Percentiles rank a stretch among this genome's conserved stretches.
phyloP scores from a whole-genome alignment of 306 rosid species.

The Quercus agrifolia region DNA sequence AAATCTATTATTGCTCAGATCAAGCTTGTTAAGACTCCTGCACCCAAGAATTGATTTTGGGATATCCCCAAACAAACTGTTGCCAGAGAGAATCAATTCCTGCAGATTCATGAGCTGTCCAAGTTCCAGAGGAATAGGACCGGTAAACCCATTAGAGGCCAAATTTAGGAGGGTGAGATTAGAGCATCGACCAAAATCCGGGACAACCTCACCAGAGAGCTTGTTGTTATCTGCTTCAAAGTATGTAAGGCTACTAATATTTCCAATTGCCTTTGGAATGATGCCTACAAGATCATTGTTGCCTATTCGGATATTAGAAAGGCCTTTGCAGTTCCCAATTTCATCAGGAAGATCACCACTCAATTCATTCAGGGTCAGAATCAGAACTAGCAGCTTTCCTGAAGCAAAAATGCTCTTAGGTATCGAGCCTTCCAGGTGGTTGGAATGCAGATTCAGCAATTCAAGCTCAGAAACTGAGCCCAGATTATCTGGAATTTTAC shows the following conservation, averaged over 20 bases:
- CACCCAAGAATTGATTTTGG: slow-evolving; percentile 73
- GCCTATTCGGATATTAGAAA: slow-evolving; percentile 50
- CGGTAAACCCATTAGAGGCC: slow-evolving; percentile 87
- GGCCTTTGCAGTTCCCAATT: slow-evolving; percentile 48
- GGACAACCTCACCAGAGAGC: slow-evolving; percentile 71
- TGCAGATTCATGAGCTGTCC: slow-evolving; percentile 87
- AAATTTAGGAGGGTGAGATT: slow-evolving; percentile 91
- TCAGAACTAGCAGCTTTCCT: slow-evolving; percentile 79
- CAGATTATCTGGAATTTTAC: slow-evolving; percentile 69
- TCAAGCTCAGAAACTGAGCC: slow-evolving; percentile 69
- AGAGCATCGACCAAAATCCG: slow-evolving; percentile 69
- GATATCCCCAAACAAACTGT: slow-evolving; percentile 75
- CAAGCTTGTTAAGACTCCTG: slow-evolving; percentile 92
- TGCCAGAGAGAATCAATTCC: slow-evolving; percentile 88
- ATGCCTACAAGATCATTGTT: slow-evolving; percentile 45
- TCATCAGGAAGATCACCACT: slow-evolving; percentile 45
- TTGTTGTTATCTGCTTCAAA: slow-evolving; percentile 89
- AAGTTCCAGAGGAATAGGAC: slow-evolving; percentile 67
- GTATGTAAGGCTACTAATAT: slow-evolving; percentile 89
- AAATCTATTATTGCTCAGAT: slow-evolving; percentile 83
- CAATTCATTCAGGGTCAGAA: slow-evolving; percentile 79
- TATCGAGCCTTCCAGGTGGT: slow-evolving; percentile 75
- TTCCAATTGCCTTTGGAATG: slow-evolving; percentile 60
- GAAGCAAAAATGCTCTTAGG: slow-evolving; percentile 73
- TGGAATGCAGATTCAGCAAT: slow-evolving; percentile 90